These are phyloP conservation scores for Inosperma sp. DNA, from an alignment of 768 basidiomycete genomes.

Conservation along the genomic window DNA sequence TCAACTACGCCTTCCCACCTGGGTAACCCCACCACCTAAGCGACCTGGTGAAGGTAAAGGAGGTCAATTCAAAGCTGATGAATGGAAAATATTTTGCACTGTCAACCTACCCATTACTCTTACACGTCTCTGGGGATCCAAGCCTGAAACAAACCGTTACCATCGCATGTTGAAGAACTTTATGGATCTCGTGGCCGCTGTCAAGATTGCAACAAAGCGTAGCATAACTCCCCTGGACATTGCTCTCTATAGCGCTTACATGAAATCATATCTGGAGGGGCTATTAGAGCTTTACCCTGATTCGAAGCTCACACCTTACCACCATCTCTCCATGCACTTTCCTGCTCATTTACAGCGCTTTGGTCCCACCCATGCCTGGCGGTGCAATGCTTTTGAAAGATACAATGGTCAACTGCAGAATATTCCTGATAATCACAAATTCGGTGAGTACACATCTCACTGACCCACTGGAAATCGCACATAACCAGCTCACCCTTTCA, in stretches of 20 bases:
- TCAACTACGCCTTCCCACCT: constrained; percentile 17
- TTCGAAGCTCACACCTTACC: constrained; percentile 27
- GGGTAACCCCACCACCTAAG: constrained; percentile 16
- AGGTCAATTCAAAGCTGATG: constrained; percentile 26
- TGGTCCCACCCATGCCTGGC: constrained; percentile 34
- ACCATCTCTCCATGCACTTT: constrained; percentile 37
- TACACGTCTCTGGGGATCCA: constrained; percentile 29
- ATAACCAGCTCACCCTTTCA: neutral
- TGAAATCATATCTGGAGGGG: constrained; percentile 25
- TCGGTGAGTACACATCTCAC: constrained; percentile 20
- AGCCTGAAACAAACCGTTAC: constrained; percentile 9
- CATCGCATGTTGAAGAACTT: constrained; percentile 22
- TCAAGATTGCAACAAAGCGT: constrained; percentile 25
- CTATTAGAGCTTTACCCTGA: constrained; percentile 27
- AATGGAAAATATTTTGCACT: constrained; percentile 32
- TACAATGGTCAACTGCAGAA: constrained; percentile 25
- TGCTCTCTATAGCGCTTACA: constrained; percentile 20
- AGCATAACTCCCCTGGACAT: constrained; percentile 17
- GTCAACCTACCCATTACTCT: constrained; percentile 31
- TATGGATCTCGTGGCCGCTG: constrained; percentile 30
- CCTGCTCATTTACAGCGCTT: constrained; percentile 22
- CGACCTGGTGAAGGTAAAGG: constrained; percentile 15
- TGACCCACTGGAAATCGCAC: neutral
- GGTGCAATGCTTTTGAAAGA: constrained; percentile 30
- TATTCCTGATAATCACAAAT: constrained; percentile 26